Evolutionary conservation across 1,139 yeast species (phyloP), one percentile per base, ranked within the genome.

Genomic region (Zygosaccharomyces sapae): DNA sequence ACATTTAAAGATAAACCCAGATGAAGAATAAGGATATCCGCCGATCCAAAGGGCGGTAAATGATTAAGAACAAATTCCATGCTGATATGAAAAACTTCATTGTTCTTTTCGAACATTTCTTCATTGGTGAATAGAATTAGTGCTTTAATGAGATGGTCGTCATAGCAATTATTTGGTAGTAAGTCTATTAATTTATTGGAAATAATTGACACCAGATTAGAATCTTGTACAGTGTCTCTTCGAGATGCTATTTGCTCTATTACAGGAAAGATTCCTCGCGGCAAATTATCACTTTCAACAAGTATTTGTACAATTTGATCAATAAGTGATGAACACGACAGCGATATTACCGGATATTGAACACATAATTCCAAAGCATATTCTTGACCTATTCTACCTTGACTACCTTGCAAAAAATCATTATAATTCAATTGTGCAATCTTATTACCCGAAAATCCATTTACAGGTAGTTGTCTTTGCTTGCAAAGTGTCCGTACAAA

Each of bases 1-100:
- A 56, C 12, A 43, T 58, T 60, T 18, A 59, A 45, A 12, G 52
- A 38, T 18, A 61, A 45, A 5, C 64, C 65, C n/a, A 60, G 48
- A 34, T 57, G 56, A 18, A 60, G 50, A 10, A 58, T 48, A 13
- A 54, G 12, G 6, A 48, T 41, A 44, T 55, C 55, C 6, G 37
- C 22, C 9, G 22, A 22, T 12, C 34, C 34, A 13, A 30, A 29
- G 2, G 33, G 34, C 24, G 41, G 29, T 8, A 46, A 20, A 38
- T 48, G 37, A 31, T 33, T 16, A 20, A 48, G 31, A 4, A 48
- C 36, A 29, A 43, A 43, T 5, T 43, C 43, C 29, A 48, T 20
- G 18, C 44, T 41, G 12, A 38, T 10, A 25, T 27, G 22, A 30
- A 29, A 8, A 44, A 31, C 20, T 12, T 36, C 10, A 18, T 31